Percentiles rank a stretch among this genome's conserved stretches.
Evolutionary conservation across 495 filamentous ascomycete species (phyloP).

Genomic region (Penicillium daleae): DNA sequence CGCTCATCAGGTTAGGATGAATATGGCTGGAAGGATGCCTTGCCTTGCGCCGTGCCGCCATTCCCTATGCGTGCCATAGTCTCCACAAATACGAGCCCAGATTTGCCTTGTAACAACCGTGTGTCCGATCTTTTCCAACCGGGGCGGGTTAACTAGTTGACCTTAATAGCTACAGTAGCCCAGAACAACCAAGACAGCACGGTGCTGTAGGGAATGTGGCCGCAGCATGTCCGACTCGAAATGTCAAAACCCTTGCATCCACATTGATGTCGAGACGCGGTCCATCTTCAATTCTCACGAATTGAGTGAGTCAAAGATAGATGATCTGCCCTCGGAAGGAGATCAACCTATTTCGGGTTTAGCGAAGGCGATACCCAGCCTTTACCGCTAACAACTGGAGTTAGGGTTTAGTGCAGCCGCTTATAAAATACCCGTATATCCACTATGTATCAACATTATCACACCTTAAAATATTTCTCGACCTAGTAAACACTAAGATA

Average conservation of each 20-base stretch:
- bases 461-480: too few relatives aligned
- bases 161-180: background rate
- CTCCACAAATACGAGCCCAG: background rate
- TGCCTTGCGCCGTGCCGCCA: background rate
- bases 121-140: background rate
- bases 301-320: background rate
- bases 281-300: background rate
- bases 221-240: background rate
- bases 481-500: too few relatives aligned
- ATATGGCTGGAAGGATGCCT: background rate
- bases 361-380: conserved; percentile 1
- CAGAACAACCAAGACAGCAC: background rate
- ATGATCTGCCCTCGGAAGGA: background rate
- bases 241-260: conserved; percentile 1
- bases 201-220: conserved; percentile 1
- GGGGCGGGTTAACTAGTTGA: background rate
- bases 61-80: background rate
- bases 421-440: conserved; percentile 22
- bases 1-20: background rate
- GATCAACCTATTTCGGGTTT: background rate
- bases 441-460: too few relatives aligned
- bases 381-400: too few relatives aligned
- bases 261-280: background rate
- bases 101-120: conserved; percentile 5
- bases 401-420: background rate